phyloP scores from a whole-genome alignment of 441 rosid genomes.

The Cnidoscolus chayamansa region DNA sequence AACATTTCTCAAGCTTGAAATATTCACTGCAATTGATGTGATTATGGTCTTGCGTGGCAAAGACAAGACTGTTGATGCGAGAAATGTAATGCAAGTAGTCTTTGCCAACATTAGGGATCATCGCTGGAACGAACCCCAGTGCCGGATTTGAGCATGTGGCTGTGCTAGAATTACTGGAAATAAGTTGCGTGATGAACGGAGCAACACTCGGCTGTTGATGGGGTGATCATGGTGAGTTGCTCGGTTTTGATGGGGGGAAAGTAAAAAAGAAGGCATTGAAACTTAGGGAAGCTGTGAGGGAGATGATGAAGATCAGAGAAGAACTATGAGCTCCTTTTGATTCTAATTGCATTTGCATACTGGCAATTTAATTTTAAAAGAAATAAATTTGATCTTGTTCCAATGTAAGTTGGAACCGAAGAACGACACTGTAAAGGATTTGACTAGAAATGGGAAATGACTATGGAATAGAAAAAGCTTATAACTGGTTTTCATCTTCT shows the following conservation, averaged over 20 bases:
- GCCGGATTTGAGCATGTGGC: constrained; percentile 40
- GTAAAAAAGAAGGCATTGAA: background rate
- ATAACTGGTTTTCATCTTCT: too few relatives aligned
- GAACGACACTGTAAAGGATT: too few relatives aligned
- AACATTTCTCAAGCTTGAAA: constrained; percentile 27
- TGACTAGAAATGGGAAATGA: too few relatives aligned
- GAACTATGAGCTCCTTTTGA: background rate
- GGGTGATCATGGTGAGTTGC: background rate
- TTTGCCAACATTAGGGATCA: background rate
- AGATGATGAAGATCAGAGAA: background rate
- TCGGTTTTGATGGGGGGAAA: too few relatives aligned
- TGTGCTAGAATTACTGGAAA: constrained; percentile 32
- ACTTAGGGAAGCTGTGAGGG: background rate
- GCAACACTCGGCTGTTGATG: constrained; percentile 38
- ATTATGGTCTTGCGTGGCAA: constrained; percentile 19
- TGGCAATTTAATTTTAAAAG: too few relatives aligned
- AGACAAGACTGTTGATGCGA: constrained; percentile 38
- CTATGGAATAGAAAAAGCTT: too few relatives aligned
- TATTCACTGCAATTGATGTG: constrained; percentile 30
- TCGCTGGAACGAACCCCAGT: constrained; percentile 25
- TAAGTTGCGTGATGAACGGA: constrained; percentile 36
- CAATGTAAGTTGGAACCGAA: too few relatives aligned
- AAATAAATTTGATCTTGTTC: too few relatives aligned
- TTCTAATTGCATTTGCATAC: too few relatives aligned
- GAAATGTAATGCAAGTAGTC: background rate